phyloP scores from a whole-genome alignment of 2,329 filamentous ascomycete genomes.

The Exophiala sideris region DNA sequence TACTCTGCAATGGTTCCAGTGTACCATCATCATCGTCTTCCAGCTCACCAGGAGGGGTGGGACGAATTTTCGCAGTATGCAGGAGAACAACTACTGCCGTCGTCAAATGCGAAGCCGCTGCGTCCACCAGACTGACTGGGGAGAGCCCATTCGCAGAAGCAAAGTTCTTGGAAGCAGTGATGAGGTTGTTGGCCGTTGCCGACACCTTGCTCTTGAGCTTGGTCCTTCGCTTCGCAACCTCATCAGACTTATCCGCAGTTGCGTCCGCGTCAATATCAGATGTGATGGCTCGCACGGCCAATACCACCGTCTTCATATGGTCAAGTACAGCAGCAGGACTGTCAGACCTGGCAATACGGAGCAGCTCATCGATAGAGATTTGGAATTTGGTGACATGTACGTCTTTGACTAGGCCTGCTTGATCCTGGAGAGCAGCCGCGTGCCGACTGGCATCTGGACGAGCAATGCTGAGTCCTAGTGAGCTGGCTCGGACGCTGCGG shows the following conservation, averaged over 20 bases:
- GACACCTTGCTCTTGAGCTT: slow-evolving; percentile 80
- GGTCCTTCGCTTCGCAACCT: slow-evolving; percentile 56
- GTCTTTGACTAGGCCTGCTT: slow-evolving; percentile 79
- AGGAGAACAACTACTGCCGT: slow-evolving; percentile 82
- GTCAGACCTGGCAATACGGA: slow-evolving; percentile 71
- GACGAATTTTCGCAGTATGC: slow-evolving; percentile 75
- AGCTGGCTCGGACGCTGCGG: slow-evolving; percentile 74
- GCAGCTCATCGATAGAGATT: slow-evolving; percentile 84
- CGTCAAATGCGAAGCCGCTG: slow-evolving; percentile 85
- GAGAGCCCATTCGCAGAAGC: slow-evolving; percentile 77
- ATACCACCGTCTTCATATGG: slow-evolving; percentile 80
- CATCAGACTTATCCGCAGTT: slow-evolving; percentile 50
- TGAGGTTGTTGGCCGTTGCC: slow-evolving; percentile 91
- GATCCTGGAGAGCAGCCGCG: slow-evolving; percentile 66
- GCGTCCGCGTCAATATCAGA: slow-evolving; percentile 68
- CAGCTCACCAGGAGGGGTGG: slow-evolving; percentile 71
- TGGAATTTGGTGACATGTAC: slow-evolving; percentile 94
- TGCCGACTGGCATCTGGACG: slow-evolving; percentile 43
- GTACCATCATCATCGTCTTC: slow-evolving; percentile 69
- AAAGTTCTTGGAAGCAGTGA: slow-evolving; percentile 92
- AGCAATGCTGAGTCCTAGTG: slow-evolving; percentile 62
- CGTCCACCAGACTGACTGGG: slow-evolving; percentile 89
- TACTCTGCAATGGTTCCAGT: slow-evolving; percentile 61
- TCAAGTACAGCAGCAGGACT: slow-evolving; percentile 73
- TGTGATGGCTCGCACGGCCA: slow-evolving; percentile 78